Evolutionary conservation across 441 rosid species (phyloP), one percentile per base, ranked within the genome.

Genomic region (Euphorbia neoarborescens): DNA sequence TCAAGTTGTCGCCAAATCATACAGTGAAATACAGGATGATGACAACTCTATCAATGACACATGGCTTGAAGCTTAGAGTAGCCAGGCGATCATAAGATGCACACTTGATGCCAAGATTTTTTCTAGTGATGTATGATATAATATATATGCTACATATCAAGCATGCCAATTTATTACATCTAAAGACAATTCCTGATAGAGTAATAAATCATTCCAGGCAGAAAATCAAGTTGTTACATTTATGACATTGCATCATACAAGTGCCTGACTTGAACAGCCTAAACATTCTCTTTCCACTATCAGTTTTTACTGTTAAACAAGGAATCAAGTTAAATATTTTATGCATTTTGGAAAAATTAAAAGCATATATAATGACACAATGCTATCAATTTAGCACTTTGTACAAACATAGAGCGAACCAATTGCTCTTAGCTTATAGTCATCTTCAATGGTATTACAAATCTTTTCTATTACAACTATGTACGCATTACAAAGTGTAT

Each of bases 21-120:
- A 93, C 83, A 5, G 96, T 94, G 65, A 82, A 87, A 79, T 94
- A 94, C 85, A 81, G 97, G 76, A 91, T 90, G 97, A 94, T 91
- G 96, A 91, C 99, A 3, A 88, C 88, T 54, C 84, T 91, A 27
- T 90, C 96, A 7, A 89, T 91, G 99, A 95, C 83, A 17, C 86
- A 90, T 63, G 96, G 99, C 46, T 75, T 94, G 82, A 87, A 87
- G 81, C 82, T 91, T 58, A 88, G 69, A 58, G 70, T 84, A 50
- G 65, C 82, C 8, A 87, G 88, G 79, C 87, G 87, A 62, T 65
- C 71, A 40, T 88, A 80, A 80, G 78, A 68, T 64, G 50, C 66
- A 62, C 13, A 48, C 19, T 19, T 6, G 42, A 17, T 28, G 46
- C 61, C 10, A 54, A 35, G 62, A 51, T 53, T 3, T 60, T 20